phyloP scores from a whole-genome alignment of 148 eudicot species.

The Rhododendron williamsianum region DNA sequence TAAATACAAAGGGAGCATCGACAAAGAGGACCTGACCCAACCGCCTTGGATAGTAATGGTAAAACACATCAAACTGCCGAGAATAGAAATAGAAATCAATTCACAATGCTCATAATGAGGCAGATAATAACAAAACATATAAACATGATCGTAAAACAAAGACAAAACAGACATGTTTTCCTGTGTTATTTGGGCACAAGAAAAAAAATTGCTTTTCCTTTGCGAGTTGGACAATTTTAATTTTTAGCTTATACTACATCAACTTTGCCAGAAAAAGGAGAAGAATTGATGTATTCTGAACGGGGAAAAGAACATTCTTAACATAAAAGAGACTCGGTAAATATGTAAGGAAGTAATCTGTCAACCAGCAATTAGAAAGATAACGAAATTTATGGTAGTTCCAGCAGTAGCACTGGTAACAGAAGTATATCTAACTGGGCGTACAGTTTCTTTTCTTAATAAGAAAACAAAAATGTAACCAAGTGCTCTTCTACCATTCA shows the following conservation, averaged over 20 bases:
- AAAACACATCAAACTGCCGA: constrained; percentile 89
- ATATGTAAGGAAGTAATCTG: not conserved
- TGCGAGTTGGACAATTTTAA: not conserved
- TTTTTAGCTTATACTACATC: not conserved
- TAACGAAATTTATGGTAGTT: not conserved
- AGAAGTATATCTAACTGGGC: not conserved
- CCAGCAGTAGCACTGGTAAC: not conserved
- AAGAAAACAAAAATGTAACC: not conserved
- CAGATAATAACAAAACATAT: not conserved
- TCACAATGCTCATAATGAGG: not conserved
- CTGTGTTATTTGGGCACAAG: not conserved
- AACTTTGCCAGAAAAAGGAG: not conserved
- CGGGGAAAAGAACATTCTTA: not conserved
- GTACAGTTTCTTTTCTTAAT: not conserved
- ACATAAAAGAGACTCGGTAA: not conserved
- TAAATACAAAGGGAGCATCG: constrained; percentile 85
- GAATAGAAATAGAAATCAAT: not conserved
- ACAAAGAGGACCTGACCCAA: constrained; percentile 81
- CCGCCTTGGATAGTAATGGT: constrained; percentile 79
- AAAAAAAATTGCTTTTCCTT: not conserved
- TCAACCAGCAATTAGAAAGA: not conserved
- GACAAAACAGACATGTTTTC: not conserved
- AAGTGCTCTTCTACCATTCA: not conserved
- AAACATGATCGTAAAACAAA: not conserved
- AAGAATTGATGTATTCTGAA: not conserved